Percentiles rank a stretch among this genome's conserved stretches.
These are phyloP conservation scores for Aspergillus felis DNA, from an alignment of 2,329 filamentous ascomycete genomes.

Conservation along the genomic window DNA sequence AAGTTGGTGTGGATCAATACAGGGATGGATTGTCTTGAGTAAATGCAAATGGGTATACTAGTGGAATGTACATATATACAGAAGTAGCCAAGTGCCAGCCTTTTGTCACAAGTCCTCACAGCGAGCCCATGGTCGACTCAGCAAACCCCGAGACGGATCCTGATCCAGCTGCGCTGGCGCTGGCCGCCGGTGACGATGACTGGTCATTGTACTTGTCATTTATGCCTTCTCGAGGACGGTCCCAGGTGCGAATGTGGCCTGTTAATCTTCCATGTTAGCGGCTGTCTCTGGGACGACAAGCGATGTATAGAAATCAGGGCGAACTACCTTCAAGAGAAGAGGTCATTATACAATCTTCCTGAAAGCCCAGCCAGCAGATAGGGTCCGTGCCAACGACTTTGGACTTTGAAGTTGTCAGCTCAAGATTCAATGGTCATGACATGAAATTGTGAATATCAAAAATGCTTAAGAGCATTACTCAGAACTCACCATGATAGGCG, in stretches of 20 bases:
- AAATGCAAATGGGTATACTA: conserved; percentile 16
- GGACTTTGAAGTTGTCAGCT: conserved; percentile 49
- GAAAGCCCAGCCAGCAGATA: conserved; percentile 87
- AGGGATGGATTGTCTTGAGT: neutral
- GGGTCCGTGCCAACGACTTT: conserved; percentile 84
- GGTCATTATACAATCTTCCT: conserved; percentile 87
- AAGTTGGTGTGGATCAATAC: neutral
- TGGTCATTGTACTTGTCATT: conserved; percentile 20
- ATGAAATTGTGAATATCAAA: too few species aligned
- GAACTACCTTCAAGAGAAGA: conserved; percentile 80
- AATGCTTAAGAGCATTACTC: neutral
- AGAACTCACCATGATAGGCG: conserved; percentile 75
- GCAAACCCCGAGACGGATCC: conserved; percentile 9
- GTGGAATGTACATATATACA: conserved; percentile 13
- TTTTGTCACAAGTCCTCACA: conserved; percentile 4
- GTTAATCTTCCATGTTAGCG: conserved; percentile 17
- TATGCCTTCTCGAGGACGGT: conserved; percentile 53
- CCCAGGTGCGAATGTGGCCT: conserved; percentile 75
- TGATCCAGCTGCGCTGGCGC: conserved; percentile 13
- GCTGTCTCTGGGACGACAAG: conserved; percentile 1
- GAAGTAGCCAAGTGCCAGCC: neutral
- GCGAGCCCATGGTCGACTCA: conserved; percentile 15
- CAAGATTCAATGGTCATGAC: neutral
- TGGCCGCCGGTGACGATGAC: conserved; percentile 15
- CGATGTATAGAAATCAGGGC: neutral